Conservation (phyloP, 129 eudicot genomes). For the Daucus carota region DNA sequence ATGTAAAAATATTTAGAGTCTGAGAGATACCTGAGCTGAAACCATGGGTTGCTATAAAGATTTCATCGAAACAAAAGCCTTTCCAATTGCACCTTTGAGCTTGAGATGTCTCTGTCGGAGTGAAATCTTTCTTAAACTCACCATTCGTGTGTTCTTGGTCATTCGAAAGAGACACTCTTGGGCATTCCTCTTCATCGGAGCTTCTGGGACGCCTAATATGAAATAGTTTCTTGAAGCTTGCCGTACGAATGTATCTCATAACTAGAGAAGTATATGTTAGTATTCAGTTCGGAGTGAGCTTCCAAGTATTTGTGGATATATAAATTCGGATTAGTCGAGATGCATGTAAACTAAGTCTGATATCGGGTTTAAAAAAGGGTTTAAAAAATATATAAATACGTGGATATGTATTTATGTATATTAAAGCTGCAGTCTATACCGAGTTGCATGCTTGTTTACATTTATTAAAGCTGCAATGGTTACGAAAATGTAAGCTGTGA, state of each 20-base stretch:
- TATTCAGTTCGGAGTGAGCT: not conserved
- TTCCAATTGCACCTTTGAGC: conserved; percentile 62
- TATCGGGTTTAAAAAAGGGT: no score
- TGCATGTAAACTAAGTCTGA: no score
- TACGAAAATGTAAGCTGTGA: no score
- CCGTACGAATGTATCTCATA: conserved; percentile 67
- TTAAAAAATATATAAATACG: no score
- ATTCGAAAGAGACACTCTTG: conserved; percentile 26
- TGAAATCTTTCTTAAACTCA: not conserved
- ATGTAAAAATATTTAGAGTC: not conserved
- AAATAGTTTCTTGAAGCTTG: conserved; percentile 79
- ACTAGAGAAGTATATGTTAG: not conserved
- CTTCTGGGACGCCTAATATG: conserved; percentile 45
- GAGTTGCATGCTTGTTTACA: no score
- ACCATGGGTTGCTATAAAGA: conserved; percentile 69
- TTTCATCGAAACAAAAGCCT: conserved; percentile 76
- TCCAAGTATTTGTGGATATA: not conserved
- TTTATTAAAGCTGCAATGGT: no score
- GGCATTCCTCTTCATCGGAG: conserved; percentile 37
- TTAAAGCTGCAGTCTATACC: no score
- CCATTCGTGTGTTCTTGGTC: conserved; percentile 24
- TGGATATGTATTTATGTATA: no score
- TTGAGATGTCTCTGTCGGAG: conserved; percentile 19
- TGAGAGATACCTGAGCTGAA: conserved; percentile 55
- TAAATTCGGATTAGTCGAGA: no score